Conservation (phyloP, 2,329 filamentous ascomycete species). For the Sporothrix brunneoviolacea region DNA sequence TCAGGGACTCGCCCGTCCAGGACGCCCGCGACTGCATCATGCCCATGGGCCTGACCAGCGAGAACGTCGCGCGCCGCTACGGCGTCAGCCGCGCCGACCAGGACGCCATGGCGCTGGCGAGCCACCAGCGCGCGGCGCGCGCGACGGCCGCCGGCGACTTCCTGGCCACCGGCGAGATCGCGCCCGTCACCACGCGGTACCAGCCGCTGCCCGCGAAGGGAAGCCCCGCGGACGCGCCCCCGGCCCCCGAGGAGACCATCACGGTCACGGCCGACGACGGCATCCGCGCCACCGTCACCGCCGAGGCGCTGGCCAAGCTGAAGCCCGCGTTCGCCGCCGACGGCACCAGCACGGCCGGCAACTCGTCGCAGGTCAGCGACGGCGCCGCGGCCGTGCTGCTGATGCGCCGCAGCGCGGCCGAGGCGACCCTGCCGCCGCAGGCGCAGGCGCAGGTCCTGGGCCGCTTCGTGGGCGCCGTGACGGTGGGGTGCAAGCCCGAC, state of each 20-base stretch:
- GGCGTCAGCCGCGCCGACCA: constrained; percentile 68
- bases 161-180: constrained; percentile 70
- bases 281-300: constrained; percentile 59
- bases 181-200: constrained; percentile 67
- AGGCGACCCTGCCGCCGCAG: constrained; percentile 59
- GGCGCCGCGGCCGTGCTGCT: constrained; percentile 78
- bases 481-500: constrained; percentile 74
- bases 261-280: constrained; percentile 77
- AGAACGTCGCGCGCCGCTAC: constrained; percentile 80
- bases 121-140: constrained; percentile 64
- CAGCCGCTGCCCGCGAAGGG: constrained; percentile 58
- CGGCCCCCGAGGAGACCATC: constrained; percentile 42
- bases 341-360: constrained; percentile 78
- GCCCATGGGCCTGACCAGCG: constrained; percentile 85
- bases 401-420: constrained; percentile 80
- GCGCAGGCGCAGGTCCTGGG: constrained; percentile 76
- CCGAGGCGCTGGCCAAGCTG: constrained; percentile 67
- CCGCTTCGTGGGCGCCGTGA: constrained; percentile 71
- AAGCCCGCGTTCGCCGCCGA: constrained; percentile 77
- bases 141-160: constrained; percentile 67
- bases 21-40: constrained; percentile 83
- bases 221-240: constrained; percentile 41
- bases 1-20: constrained; percentile 56
- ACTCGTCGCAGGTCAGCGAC: constrained; percentile 75
- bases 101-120: constrained; percentile 72